Conservation (phyloP, 805 yeast species). For the Yarrowia sp. region DNA sequence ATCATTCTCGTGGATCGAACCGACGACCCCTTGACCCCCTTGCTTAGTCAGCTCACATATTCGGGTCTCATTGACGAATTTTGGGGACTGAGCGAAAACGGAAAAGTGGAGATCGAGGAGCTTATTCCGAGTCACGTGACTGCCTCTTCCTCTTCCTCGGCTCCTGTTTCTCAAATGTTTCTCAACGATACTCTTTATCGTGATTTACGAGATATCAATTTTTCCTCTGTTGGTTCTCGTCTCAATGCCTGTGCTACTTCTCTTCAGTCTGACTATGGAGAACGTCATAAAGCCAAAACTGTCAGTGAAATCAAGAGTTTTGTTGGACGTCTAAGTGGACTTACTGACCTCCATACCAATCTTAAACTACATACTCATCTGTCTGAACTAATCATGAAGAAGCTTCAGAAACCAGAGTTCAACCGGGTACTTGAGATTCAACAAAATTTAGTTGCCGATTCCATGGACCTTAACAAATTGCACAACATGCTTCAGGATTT, state of each 20-base stretch:
- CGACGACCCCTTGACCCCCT: slow-evolving; percentile 72
- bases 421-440: slow-evolving; percentile 48
- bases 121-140: slow-evolving; percentile 46
- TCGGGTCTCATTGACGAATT: slow-evolving; percentile 82
- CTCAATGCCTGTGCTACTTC: slow-evolving; percentile 74
- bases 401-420: slow-evolving; percentile 52
- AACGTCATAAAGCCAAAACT: slow-evolving; percentile 61
- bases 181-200: slow-evolving; percentile 58
- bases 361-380: slow-evolving; percentile 75
- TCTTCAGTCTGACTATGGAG: slow-evolving; percentile 72
- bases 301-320: slow-evolving; percentile 72
- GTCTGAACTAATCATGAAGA: slow-evolving; percentile 67
- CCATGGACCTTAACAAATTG: slow-evolving; percentile 53
- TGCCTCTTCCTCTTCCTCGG: slow-evolving; percentile 42
- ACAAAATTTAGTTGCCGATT: slow-evolving; percentile 70
- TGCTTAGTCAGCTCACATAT: slow-evolving; percentile 80
- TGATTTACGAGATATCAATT: slow-evolving; percentile 68
- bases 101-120: slow-evolving; percentile 46
- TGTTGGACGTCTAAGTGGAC: slow-evolving; percentile 69
- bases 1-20: slow-evolving; percentile 80
- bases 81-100: slow-evolving; percentile 55
- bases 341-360: slow-evolving; percentile 71
- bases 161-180: slow-evolving; percentile 16
- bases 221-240: slow-evolving; percentile 77
- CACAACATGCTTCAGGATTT: slow-evolving; percentile 57